Percentiles rank a stretch among this genome's conserved stretches.
Evolutionary conservation across 257 asterid genomes (phyloP).

Genomic region (Forsythia viridissima): DNA sequence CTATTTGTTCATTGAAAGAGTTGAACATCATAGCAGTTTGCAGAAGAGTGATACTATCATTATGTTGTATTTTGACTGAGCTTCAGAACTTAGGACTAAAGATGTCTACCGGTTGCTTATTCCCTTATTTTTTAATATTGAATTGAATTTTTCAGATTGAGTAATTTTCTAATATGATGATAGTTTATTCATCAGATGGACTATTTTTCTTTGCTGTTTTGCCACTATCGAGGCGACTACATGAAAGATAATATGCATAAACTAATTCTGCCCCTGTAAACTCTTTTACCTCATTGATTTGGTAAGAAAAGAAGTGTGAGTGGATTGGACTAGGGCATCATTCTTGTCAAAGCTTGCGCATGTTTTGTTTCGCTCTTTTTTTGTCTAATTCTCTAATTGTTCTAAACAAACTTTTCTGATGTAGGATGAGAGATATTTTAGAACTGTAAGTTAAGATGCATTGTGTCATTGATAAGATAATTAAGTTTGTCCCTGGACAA

Average conservation of each 20-base stretch:
- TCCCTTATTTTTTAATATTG: conserved; percentile 4
- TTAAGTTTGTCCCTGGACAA: conserved; percentile 7
- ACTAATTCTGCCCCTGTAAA: neutral
- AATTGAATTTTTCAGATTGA: conserved; percentile 17
- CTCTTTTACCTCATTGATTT: neutral
- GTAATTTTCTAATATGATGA: conserved; percentile 9
- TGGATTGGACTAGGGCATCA: conserved; percentile 17
- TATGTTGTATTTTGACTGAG: conserved; percentile 13
- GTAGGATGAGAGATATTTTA: conserved; percentile 1
- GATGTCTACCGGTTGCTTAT: conserved; percentile 11
- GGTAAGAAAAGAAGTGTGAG: neutral
- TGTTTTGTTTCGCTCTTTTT: conserved; percentile 15
- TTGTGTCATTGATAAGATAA: conserved; percentile 1
- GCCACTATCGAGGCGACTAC: neutral
- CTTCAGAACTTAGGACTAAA: neutral
- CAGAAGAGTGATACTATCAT: neutral
- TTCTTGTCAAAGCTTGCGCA: neutral
- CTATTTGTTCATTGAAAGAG: conserved; percentile 11
- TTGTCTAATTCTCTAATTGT: neutral
- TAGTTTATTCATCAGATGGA: neutral
- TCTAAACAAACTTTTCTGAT: conserved; percentile 1
- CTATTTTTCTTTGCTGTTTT: neutral
- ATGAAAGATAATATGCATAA: neutral
- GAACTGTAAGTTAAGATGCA: neutral
- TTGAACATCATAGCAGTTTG: conserved; percentile 11